Conservation (phyloP, 305 asterid species). For the Ilex paraguariensis region DNA sequence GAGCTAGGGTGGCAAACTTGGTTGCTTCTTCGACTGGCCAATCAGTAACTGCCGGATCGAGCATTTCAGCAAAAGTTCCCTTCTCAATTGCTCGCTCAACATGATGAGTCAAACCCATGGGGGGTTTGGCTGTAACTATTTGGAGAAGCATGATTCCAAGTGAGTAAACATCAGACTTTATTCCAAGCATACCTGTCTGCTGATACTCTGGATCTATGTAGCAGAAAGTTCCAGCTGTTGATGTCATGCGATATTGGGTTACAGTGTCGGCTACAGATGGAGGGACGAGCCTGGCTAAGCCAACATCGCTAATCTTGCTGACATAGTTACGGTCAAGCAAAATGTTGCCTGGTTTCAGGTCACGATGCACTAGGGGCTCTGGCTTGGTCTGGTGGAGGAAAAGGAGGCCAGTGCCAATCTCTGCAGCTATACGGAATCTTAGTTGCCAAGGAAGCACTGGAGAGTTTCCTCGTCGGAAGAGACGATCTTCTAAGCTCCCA, state of each 20-base stretch:
- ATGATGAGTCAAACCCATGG: constrained; percentile 36
- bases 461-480: constrained; percentile 5
- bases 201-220: constrained; percentile 3
- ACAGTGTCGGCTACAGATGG: constrained; percentile 4
- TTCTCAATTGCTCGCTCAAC: constrained; percentile 26
- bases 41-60: constrained; percentile 27
- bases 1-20: constrained; percentile 18
- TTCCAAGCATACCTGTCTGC: constrained; percentile 14
- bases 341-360: constrained; percentile 6
- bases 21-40: constrained; percentile 32
- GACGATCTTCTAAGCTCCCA: not conserved
- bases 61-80: constrained; percentile 23
- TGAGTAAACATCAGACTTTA: constrained; percentile 32
- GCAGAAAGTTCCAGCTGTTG: constrained; percentile 11
- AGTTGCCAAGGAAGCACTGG: constrained; percentile 9
- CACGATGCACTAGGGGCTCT: constrained; percentile 4
- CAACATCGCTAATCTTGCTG: constrained; percentile 1
- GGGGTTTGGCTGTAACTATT: constrained; percentile 28
- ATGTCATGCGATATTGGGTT: constrained; percentile 8
- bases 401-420: constrained; percentile 6
- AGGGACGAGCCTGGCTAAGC: constrained; percentile 10
- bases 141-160: constrained; percentile 34
- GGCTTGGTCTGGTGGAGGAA: constrained; percentile 11
- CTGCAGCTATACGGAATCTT: constrained; percentile 10
- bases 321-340: constrained; percentile 7